phyloP scores from a whole-genome alignment of 2,329 filamentous ascomycete species.

The Talaromyces atroroseus region DNA sequence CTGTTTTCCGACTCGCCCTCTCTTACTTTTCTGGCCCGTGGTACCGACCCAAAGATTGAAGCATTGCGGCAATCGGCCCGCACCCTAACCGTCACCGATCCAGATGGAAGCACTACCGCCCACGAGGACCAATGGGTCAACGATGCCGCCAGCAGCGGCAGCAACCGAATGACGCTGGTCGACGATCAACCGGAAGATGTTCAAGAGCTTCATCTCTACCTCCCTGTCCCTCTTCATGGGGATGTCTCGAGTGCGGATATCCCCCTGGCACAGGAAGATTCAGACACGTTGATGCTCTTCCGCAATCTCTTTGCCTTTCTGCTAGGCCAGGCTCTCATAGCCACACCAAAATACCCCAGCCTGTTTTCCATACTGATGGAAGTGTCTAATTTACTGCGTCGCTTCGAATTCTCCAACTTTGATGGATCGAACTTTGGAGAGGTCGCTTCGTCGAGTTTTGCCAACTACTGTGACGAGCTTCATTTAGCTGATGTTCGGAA shows the following conservation, averaged over 20 bases:
- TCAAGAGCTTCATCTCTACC: conserved; percentile 49
- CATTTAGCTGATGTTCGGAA: conserved; percentile 71
- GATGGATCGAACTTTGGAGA: conserved; percentile 62
- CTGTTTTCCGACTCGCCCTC: conserved; percentile 53
- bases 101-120: conserved; percentile 24
- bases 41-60: conserved; percentile 44
- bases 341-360: conserved; percentile 49
- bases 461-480: conserved; percentile 67
- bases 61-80: conserved; percentile 25
- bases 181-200: conserved; percentile 43
- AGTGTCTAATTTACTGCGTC: conserved; percentile 52
- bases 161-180: conserved; percentile 42
- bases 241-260: conserved; percentile 38
- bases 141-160: conserved; percentile 42
- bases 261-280: conserved; percentile 42
- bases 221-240: conserved; percentile 53
- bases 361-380: conserved; percentile 59
- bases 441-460: conserved; percentile 48
- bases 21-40: conserved; percentile 52
- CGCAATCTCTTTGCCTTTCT: conserved; percentile 62
- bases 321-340: conserved; percentile 56
- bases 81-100: conserved; percentile 26
- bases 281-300: conserved; percentile 54
- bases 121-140: conserved; percentile 28
- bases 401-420: conserved; percentile 57